A percentile compares a stretch with the other conserved stretches of the same genome.
Evolutionary conservation across 495 filamentous ascomycete genomes (phyloP).

Genomic region (Halenospora varia): DNA sequence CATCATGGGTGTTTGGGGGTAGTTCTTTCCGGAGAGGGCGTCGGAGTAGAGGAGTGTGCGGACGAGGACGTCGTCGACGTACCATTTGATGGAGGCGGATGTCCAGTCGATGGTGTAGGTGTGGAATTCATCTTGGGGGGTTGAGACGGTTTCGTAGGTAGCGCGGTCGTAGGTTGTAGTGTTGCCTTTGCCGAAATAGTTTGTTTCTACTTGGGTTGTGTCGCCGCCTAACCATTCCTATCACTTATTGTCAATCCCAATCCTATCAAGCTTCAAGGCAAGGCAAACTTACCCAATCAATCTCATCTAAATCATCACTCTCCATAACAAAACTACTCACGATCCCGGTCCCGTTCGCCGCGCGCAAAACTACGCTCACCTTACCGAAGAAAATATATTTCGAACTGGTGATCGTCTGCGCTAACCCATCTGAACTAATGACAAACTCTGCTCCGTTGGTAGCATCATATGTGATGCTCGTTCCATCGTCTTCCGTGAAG

Average conservation of each 20-base stretch:
- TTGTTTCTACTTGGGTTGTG: slow-evolving; percentile 67
- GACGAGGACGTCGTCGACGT: slow-evolving; percentile 64
- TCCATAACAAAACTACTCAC: slow-evolving; percentile 84
- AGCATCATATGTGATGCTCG: slow-evolving; percentile 12
- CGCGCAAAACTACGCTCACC: slow-evolving; percentile 67
- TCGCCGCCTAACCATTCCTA: slow-evolving; percentile 67
- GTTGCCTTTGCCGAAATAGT: slow-evolving; percentile 92
- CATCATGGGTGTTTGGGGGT: slow-evolving; percentile 86
- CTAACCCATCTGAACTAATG: background rate
- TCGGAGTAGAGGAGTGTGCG: slow-evolving; percentile 56
- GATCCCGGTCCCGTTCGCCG: slow-evolving; percentile 68
- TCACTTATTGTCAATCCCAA: no score
- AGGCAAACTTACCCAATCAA: slow-evolving; percentile 70
- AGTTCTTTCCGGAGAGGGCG: slow-evolving; percentile 63
- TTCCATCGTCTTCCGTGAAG: slow-evolving; percentile 6
- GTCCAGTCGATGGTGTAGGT: slow-evolving; percentile 90
- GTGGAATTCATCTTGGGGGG: slow-evolving; percentile 66
- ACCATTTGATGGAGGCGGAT: slow-evolving; percentile 70
- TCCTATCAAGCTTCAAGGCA: no score
- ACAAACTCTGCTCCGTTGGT: slow-evolving; percentile 12
- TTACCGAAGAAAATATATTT: slow-evolving; percentile 81
- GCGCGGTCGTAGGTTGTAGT: slow-evolving; percentile 67
- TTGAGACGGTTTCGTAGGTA: slow-evolving; percentile 58
- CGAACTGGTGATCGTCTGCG: slow-evolving; percentile 54
- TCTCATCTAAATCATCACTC: slow-evolving; percentile 90